Percentiles rank a stretch among this genome's conserved stretches.
Conservation (phyloP, 192 early-diverging fungal species). For the Coemansia sp. region DNA sequence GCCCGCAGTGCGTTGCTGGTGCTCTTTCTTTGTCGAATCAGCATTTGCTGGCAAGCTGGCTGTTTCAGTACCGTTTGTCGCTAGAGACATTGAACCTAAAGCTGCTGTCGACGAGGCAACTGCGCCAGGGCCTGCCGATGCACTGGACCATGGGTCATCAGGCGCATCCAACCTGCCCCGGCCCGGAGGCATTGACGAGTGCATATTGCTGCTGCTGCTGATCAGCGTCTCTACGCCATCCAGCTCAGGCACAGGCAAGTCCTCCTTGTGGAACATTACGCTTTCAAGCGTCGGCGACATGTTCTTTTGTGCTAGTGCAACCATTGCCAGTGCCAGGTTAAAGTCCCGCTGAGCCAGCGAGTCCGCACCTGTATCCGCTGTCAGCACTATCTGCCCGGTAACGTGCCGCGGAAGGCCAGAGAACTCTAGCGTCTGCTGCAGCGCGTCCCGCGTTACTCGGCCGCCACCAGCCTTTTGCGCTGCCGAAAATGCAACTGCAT, state of each 20-base stretch:
- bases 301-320: slow-evolving; percentile 75
- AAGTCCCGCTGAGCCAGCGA: slow-evolving; percentile 60
- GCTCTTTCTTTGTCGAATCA: slow-evolving; percentile 27
- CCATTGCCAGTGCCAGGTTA: slow-evolving; percentile 66
- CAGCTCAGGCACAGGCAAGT: slow-evolving; percentile 61
- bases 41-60: slow-evolving; percentile 10
- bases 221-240: slow-evolving; percentile 58
- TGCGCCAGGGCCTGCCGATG: slow-evolving; percentile 13
- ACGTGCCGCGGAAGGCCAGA: slow-evolving; percentile 42
- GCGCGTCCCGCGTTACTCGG: slow-evolving; percentile 39
- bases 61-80: neutral
- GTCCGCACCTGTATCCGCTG: slow-evolving; percentile 31
- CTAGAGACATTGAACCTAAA: slow-evolving; percentile 24
- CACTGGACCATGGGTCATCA: slow-evolving; percentile 60
- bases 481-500: slow-evolving; percentile 39
- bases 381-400: slow-evolving; percentile 35
- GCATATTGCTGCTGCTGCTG: slow-evolving; percentile 8
- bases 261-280: slow-evolving; percentile 62
- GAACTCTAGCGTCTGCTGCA: slow-evolving; percentile 28
- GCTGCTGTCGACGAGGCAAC: slow-evolving; percentile 24
- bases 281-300: slow-evolving; percentile 70
- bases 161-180: slow-evolving; percentile 22
- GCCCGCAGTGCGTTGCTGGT: slow-evolving; percentile 1
- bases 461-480: slow-evolving; percentile 40
- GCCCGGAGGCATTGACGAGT: neutral